These are phyloP conservation scores for Pythium grandisporangium DNA, from an alignment of 352 stramenopile species.

Conservation along the genomic window DNA sequence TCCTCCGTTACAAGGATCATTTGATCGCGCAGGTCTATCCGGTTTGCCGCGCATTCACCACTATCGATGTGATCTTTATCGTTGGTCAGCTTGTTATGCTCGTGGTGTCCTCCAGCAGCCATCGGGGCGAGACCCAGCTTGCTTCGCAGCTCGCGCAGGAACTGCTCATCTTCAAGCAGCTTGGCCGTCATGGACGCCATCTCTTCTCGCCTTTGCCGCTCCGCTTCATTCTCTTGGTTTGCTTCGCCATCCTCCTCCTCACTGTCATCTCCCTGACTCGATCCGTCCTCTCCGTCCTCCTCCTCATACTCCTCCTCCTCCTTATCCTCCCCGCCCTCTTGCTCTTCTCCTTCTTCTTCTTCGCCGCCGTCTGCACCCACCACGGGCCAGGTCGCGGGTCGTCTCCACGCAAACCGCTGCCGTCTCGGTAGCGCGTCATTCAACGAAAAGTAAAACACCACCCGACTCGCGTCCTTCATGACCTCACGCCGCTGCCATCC, in stretches of 20 bases:
- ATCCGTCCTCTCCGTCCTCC: neutral
- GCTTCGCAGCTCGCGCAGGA: slow-evolving; percentile 38
- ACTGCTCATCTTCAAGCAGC: slow-evolving; percentile 50
- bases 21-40: slow-evolving; percentile 33
- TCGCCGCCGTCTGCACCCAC: too few species aligned
- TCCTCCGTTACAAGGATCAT: slow-evolving; percentile 35
- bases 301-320: neutral
- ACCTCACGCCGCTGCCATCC: slow-evolving; percentile 59
- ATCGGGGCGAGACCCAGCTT: slow-evolving; percentile 62
- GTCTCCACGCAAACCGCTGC: slow-evolving; percentile 41
- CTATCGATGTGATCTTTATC: too few species aligned
- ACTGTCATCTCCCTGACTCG: neutral
- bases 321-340: neutral
- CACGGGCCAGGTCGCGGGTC: slow-evolving; percentile 26
- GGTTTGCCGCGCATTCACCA: too few species aligned
- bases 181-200: slow-evolving; percentile 21
- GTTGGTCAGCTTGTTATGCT: too few species aligned
- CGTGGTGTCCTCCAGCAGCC: too few species aligned
- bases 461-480: slow-evolving; percentile 25
- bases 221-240: slow-evolving; percentile 13
- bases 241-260: slow-evolving; percentile 2
- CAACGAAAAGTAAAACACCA: slow-evolving; percentile 62
- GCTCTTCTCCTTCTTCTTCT: neutral
- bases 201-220: slow-evolving; percentile 12
- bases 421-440: slow-evolving; percentile 31